Evolutionary conservation across 805 yeast species (phyloP).

Genomic region (Cyberlindnera sargentensis): DNA sequence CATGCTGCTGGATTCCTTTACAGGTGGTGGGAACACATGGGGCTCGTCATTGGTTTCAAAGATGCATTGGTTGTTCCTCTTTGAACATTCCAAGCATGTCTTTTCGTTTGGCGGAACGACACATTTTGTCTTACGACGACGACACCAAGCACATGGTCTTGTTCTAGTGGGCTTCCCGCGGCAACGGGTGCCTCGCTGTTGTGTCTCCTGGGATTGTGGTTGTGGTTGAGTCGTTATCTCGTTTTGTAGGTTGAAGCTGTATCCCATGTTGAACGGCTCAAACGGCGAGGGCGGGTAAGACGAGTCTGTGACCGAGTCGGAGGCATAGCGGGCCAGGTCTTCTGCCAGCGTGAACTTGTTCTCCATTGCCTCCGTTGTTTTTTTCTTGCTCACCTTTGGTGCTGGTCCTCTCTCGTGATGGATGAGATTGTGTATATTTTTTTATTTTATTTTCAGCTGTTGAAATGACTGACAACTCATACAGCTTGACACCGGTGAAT

Average conservation of each 20-base stretch:
- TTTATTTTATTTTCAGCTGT: too few relatives aligned
- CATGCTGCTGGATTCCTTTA: neutral
- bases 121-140: conserved; percentile 28
- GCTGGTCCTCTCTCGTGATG: too few relatives aligned
- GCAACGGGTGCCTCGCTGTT: neutral
- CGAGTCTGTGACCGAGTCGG: too few relatives aligned
- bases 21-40: neutral
- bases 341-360: too few relatives aligned
- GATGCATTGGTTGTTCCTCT: conserved; percentile 10
- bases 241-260: conserved; percentile 9
- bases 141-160: conserved; percentile 32
- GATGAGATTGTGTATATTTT: too few relatives aligned
- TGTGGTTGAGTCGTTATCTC: conserved; percentile 9
- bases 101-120: conserved; percentile 4
- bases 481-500: neutral
- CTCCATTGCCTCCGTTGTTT: too few relatives aligned
- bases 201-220: too few relatives aligned
- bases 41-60: conserved; percentile 6
- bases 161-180: conserved; percentile 20
- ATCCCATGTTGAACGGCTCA: conserved; percentile 9
- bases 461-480: neutral
- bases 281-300: neutral
- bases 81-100: conserved; percentile 15
- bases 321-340: too few relatives aligned
- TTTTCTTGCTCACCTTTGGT: too few relatives aligned